A percentile compares a stretch with the other conserved stretches of the same genome.
phyloP scores from a whole-genome alignment of 257 asterid species.

The Parsonsia alboflavescens region DNA sequence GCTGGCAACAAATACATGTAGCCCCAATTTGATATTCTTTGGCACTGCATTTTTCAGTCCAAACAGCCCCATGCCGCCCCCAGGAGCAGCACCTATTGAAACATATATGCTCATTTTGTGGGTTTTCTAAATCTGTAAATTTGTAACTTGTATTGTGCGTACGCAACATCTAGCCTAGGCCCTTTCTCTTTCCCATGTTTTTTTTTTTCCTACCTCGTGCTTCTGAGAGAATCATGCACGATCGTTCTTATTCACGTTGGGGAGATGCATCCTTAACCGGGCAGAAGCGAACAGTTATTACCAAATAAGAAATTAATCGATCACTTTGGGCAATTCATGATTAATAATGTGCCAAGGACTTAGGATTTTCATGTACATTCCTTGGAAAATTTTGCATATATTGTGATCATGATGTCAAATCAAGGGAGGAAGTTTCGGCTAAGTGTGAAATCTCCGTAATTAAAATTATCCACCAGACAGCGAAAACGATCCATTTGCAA shows the following conservation, averaged over 20 bases:
- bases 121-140: no score
- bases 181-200: no score
- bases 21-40: slow-evolving; percentile 4
- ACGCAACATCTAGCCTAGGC: not conserved
- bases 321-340: not conserved
- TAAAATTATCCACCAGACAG: not conserved
- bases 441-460: no score
- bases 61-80: slow-evolving; percentile 14
- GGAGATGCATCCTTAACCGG: not conserved
- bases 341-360: no score
- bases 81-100: slow-evolving; percentile 9
- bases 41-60: slow-evolving; percentile 3
- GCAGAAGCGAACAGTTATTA: not conserved
- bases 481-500: not conserved
- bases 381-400: not conserved
- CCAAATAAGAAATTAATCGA: not conserved
- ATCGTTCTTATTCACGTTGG: not conserved
- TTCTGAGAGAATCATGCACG: slow-evolving; percentile 5
- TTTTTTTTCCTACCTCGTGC: not conserved
- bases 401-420: not conserved
- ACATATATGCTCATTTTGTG: slow-evolving; percentile 9
- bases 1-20: slow-evolving; percentile 10
- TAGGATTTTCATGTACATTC: not conserved
- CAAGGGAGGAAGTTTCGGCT: not conserved
- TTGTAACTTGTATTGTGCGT: not conserved